A percentile compares a stretch with the other conserved stretches of the same genome.
Conservation (phyloP, 129 eudicot species). For the Flaveria robusta region DNA sequence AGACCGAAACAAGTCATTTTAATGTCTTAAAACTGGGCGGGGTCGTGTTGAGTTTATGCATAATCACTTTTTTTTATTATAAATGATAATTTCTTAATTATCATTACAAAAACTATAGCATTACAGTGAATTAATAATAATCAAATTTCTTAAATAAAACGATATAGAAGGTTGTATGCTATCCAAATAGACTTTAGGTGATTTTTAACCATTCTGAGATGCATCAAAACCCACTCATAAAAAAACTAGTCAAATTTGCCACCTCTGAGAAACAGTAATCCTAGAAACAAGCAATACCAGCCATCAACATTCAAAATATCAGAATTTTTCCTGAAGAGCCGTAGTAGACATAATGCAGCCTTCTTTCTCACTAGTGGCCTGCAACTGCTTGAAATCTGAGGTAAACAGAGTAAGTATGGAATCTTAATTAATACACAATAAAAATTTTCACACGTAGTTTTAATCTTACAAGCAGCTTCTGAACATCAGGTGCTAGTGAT, state of each 20-base stretch:
- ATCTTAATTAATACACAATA: background rate
- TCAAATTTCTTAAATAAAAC: background rate
- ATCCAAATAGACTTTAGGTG: background rate
- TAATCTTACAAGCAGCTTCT: conserved; percentile 86
- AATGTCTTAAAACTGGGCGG: background rate
- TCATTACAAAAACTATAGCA: background rate
- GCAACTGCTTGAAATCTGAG: conserved; percentile 91
- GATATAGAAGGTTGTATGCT: background rate
- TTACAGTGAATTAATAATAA: background rate
- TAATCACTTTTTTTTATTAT: background rate
- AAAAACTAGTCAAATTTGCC: conserved; percentile 1
- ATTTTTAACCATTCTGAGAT: background rate
- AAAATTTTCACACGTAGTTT: background rate
- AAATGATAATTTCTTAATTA: background rate
- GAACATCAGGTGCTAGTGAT: conserved; percentile 97
- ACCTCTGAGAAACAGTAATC: conserved; percentile 4
- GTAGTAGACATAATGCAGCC: conserved; percentile 92
- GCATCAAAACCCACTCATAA: conserved; percentile 1
- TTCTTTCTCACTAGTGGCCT: conserved; percentile 99
- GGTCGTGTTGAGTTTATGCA: background rate
- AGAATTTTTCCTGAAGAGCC: conserved; percentile 89
- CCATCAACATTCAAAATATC: conserved; percentile 95
- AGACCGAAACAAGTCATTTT: conserved; percentile 1
- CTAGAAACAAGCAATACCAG: conserved; percentile 54
- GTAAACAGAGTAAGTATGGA: conserved; percentile 35